phyloP scores from a whole-genome alignment of 306 rosid species.

The Mucuna pruriens region DNA sequence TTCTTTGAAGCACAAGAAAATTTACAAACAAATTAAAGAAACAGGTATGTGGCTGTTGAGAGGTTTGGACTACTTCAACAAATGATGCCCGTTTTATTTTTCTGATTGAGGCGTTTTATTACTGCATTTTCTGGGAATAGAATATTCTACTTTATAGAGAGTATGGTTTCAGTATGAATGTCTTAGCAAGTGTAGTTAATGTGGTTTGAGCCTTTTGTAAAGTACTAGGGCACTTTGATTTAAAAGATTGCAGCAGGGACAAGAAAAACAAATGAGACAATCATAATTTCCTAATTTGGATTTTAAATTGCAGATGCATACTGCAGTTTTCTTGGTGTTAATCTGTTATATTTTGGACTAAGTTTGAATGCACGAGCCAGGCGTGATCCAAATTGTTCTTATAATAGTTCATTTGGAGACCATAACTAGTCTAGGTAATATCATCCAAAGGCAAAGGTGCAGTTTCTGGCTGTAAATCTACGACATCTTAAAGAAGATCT shows the following conservation, averaged over 20 bases:
- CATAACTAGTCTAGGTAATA: background rate
- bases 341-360: background rate
- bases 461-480: background rate
- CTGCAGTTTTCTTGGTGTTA: background rate
- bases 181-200: background rate
- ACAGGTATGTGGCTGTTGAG: slow-evolving; percentile 32
- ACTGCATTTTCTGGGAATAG: background rate
- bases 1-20: slow-evolving; percentile 24
- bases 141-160: too few relatives aligned
- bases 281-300: background rate
- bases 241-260: background rate
- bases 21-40: background rate
- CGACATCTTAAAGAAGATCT: background rate
- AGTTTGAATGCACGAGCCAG: background rate
- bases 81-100: background rate
- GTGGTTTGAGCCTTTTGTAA: background rate
- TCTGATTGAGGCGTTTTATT: background rate
- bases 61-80: background rate
- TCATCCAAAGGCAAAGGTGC: background rate
- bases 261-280: background rate
- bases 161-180: background rate
- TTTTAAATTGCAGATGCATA: background rate
- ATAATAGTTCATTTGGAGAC: background rate
- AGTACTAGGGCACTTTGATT: background rate
- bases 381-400: background rate